Conservation (phyloP, 257 asterid species). For the Forsythia suspensa region DNA sequence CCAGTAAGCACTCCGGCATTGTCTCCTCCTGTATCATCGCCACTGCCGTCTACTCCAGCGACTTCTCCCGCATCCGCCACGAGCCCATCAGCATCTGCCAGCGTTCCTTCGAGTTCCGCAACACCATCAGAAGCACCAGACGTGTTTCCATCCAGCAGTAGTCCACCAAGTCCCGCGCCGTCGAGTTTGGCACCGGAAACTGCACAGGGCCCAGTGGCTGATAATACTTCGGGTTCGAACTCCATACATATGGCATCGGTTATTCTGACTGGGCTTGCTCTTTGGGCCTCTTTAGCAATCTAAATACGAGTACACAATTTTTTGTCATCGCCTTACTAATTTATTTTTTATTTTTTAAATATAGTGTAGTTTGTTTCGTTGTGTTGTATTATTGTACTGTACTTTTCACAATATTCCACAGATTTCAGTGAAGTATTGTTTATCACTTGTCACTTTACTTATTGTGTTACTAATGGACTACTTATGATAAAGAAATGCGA, state of each 20-base stretch:
- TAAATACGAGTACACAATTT: conserved; percentile 1
- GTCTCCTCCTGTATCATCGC: conserved; percentile 30
- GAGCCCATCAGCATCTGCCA: conserved; percentile 27
- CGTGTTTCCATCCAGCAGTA: conserved; percentile 43
- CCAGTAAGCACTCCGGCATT: conserved; percentile 33
- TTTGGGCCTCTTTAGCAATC: conserved; percentile 43
- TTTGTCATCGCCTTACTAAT: not conserved
- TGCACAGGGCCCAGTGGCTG: conserved; percentile 53
- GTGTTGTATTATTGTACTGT: not conserved
- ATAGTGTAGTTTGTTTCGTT: not conserved
- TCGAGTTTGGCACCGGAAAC: conserved; percentile 52
- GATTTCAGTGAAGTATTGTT: too few relatives aligned
- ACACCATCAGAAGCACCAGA: conserved; percentile 46
- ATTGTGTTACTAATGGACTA: too few relatives aligned
- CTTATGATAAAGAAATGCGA: too few relatives aligned
- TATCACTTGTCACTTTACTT: too few relatives aligned
- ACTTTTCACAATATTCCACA: not conserved
- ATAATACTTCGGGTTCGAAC: conserved; percentile 40
- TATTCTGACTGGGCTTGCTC: conserved; percentile 42
- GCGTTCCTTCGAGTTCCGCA: conserved; percentile 49
- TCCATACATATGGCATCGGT: conserved; percentile 20
- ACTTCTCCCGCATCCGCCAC: conserved; percentile 40
- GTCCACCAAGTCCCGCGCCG: conserved; percentile 36
- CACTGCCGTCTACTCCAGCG: conserved; percentile 34
- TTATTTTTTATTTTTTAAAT: not conserved